A percentile compares a stretch with the other conserved stretches of the same genome.
phyloP scores from a whole-genome alignment of 169 alveolate species.

The Hepatocystis sp. region DNA sequence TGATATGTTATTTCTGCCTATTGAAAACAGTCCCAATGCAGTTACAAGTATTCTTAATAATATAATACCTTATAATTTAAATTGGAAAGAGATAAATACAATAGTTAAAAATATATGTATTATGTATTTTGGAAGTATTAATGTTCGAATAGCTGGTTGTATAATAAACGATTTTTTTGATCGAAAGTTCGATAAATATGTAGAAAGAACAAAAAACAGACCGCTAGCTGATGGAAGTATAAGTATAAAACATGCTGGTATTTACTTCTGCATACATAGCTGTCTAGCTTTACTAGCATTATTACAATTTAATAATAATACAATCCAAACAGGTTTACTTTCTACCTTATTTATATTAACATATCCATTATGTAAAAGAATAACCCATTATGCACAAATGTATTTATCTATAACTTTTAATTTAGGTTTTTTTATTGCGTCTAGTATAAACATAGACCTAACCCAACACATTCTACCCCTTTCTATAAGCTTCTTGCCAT shows the following conservation, averaged over 20 bases:
- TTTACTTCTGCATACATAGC: slow-evolving; percentile 63
- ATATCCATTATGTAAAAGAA: slow-evolving; percentile 94
- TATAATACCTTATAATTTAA: no score
- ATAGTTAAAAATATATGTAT: slow-evolving; percentile 64
- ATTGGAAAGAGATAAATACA: slow-evolving; percentile 1
- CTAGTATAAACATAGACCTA: slow-evolving; percentile 82
- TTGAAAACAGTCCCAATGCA: background rate
- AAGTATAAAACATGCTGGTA: slow-evolving; percentile 81
- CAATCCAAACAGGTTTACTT: slow-evolving; percentile 34
- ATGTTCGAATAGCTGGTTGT: slow-evolving; percentile 84
- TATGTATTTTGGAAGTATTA: slow-evolving; percentile 78
- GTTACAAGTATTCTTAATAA: no score
- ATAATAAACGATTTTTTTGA: slow-evolving; percentile 89
- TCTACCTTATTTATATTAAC: slow-evolving; percentile 82
- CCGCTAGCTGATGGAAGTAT: slow-evolving; percentile 95
- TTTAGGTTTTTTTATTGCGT: slow-evolving; percentile 91
- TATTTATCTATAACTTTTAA: slow-evolving; percentile 94
- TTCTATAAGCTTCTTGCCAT: slow-evolving; percentile 79
- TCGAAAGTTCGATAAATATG: slow-evolving; percentile 84
- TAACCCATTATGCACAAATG: slow-evolving; percentile 91
- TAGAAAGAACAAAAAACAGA: slow-evolving; percentile 93
- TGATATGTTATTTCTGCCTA: slow-evolving; percentile 1
- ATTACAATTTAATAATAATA: slow-evolving; percentile 15
- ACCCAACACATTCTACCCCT: slow-evolving; percentile 81
- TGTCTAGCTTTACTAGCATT: slow-evolving; percentile 8